Evolutionary conservation across 2,329 filamentous ascomycete species (phyloP).

Genomic region (Fonsecaea monophora): DNA sequence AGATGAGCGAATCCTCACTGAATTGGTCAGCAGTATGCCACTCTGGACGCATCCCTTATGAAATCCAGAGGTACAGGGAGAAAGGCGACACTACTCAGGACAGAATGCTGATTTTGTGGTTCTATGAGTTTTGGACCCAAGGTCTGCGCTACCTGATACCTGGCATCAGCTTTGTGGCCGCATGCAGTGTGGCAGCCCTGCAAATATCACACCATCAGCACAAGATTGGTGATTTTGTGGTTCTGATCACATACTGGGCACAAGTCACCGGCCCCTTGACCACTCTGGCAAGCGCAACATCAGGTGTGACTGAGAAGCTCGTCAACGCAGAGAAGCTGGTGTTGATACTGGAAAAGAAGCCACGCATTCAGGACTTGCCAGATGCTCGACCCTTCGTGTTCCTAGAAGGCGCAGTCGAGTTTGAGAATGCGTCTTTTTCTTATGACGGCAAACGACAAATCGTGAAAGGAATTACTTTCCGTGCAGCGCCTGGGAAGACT

Average conservation of each 20-base stretch:
- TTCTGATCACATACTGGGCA: slow-evolving; percentile 70
- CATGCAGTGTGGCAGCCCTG: slow-evolving; percentile 60
- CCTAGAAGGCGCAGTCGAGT: slow-evolving; percentile 54
- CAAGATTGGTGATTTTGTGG: slow-evolving; percentile 67
- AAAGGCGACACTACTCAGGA: slow-evolving; percentile 43
- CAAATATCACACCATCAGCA: slow-evolving; percentile 58
- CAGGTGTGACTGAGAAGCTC: slow-evolving; percentile 59
- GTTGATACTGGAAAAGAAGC: slow-evolving; percentile 56
- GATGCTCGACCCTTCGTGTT: slow-evolving; percentile 50
- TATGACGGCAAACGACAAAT: slow-evolving; percentile 59
- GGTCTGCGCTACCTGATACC: slow-evolving; percentile 22
- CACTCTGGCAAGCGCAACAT: slow-evolving; percentile 59
- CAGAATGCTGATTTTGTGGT: slow-evolving; percentile 39
- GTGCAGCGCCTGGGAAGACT: slow-evolving; percentile 57
- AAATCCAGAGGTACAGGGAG: slow-evolving; percentile 57
- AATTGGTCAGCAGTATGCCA: slow-evolving; percentile 66
- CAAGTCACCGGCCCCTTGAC: slow-evolving; percentile 57
- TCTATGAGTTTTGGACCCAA: slow-evolving; percentile 18
- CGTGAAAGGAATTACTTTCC: slow-evolving; percentile 57
- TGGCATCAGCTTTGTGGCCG: slow-evolving; percentile 52
- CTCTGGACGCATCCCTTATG: slow-evolving; percentile 64
- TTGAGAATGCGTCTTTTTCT: slow-evolving; percentile 59
- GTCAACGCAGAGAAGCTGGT: slow-evolving; percentile 67
- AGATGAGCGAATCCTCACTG: slow-evolving; percentile 64
- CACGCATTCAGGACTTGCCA: slow-evolving; percentile 51